Evolutionary conservation across 495 filamentous ascomycete genomes (phyloP).

Genomic region (Usnea hakonensis): DNA sequence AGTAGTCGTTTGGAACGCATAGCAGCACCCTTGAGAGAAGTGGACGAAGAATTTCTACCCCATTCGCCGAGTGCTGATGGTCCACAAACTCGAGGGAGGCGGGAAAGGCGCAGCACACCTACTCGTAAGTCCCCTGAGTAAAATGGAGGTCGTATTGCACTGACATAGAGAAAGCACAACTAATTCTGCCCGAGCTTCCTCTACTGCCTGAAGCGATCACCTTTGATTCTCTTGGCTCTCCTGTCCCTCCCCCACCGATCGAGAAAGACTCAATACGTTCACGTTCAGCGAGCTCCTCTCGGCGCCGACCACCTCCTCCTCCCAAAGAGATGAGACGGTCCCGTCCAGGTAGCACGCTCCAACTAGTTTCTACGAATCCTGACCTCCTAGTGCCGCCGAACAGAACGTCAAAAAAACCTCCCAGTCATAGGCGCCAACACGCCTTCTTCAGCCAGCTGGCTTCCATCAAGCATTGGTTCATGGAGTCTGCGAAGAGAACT

Average conservation of each 20-base stretch:
- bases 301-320: conserved; percentile 66
- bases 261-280: conserved; percentile 62
- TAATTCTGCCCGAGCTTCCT: conserved; percentile 59
- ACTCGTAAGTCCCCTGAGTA: conserved; percentile 24
- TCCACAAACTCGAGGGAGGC: conserved; percentile 41
- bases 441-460: conserved; percentile 71
- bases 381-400: conserved; percentile 51
- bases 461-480: conserved; percentile 81
- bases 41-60: conserved; percentile 58
- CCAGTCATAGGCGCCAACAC: conserved; percentile 54
- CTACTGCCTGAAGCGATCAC: conserved; percentile 55
- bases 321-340: conserved; percentile 75
- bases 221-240: conserved; percentile 34
- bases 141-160: not conserved
- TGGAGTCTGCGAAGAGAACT: conserved; percentile 66
- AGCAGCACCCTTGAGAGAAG: conserved; percentile 63
- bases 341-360: conserved; percentile 62
- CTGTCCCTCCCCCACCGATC: conserved; percentile 55
- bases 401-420: conserved; percentile 47
- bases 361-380: conserved; percentile 66
- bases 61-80: conserved; percentile 26
- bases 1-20: conserved; percentile 76
- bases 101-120: conserved; percentile 50
- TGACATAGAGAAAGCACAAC: conserved; percentile 30
- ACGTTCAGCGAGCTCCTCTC: conserved; percentile 59